Evolutionary conservation across 2,329 filamentous ascomycete species (phyloP), one percentile per base, ranked within the genome.

Genomic region (Calonectria hawksworthii): DNA sequence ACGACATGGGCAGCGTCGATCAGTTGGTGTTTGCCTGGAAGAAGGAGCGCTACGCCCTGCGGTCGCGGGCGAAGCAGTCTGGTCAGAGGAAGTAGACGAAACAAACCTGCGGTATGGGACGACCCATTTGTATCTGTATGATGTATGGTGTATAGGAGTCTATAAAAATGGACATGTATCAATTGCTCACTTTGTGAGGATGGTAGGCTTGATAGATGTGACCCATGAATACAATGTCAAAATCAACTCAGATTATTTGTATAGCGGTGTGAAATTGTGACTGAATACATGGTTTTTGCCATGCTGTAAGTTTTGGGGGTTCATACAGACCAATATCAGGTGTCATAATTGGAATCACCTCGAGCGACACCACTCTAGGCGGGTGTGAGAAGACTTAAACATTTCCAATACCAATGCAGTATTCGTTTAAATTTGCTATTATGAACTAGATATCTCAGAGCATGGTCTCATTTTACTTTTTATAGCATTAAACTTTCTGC

Each of bases 1-100:
- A 98, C 86, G 96, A 98, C 86, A 92, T 95, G 87, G 94, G 96
- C 75, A 95, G 92, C 81, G 94, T 98, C 77, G 94, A 98, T 84
- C 92, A 94, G 78, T 89, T 96, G 81, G 95, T 98, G 73, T 84
- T 84, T 77, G 86, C 86, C 14, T 88, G 87, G 87, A 87, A 86
- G 83, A 87, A 86, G 84, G 86, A 88, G 83, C 83, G 86, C 73
- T 84, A 84, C 73, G 82, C 86, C 30, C 81, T 87, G 76, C 81
- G 86, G 41, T 83, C 83, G 70, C 82, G 81, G 78, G 79, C 82
- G 51, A 83, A 81, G 56, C 80, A 83, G 73, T 73, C 76, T 30
- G 81, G 79, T 4, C 77, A 78, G 69, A 76, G 69, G 73, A 80
- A 72, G 72, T 81, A 78, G 68, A 78, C 70, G 23, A 59, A 21